Evolutionary conservation across 257 asterid species (phyloP), one percentile per base, ranked within the genome.

Genomic region (Salvia splendens): DNA sequence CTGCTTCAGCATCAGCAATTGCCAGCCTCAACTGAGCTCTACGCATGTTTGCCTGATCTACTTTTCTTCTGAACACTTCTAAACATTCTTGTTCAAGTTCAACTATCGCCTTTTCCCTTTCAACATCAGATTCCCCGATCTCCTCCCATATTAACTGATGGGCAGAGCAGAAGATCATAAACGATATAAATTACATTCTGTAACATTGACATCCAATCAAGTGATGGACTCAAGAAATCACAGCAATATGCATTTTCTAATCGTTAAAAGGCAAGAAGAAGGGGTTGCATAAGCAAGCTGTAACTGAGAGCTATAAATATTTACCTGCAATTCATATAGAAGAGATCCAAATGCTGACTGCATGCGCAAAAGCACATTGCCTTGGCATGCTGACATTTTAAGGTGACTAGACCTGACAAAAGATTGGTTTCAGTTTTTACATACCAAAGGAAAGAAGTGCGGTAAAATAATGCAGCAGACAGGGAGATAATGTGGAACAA

Each of bases 1-100:
- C 96, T 4, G 95, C 90, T 82, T 93, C 99, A 14, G 99, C 81
- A 60, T 88, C 97, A 61, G 97, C 96, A 80, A 93, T 88, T 48
- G 88, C 94, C 74, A 82, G 89, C 77, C 95, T 82, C 69, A 93
- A 79, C 86, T 90, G 92, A 75, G 90, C 95, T 75, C 95, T 83
- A 61, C 76, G 58, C 81, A 50, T 85, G 82, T 88, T 90, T 45
- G 96, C 95, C 69, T 84, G 86, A 73, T 93, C 99, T 33, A 93
- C 92, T 74, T 80, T 93, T 76, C 95, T 85, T 79, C 89, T 80
- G 70, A 79, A 90, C 36, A 88, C 94, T 73, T 93, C 95, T n/a
- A 88, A 54, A 65, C 97, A 93, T 73, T 88, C 95, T 68, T 78
- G 89, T 77, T 93, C 97, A 50, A 93, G 80, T 77, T 90, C 96